Conservation (phyloP, 2,329 filamentous ascomycete species). For the Aureobasidium sp. region DNA sequence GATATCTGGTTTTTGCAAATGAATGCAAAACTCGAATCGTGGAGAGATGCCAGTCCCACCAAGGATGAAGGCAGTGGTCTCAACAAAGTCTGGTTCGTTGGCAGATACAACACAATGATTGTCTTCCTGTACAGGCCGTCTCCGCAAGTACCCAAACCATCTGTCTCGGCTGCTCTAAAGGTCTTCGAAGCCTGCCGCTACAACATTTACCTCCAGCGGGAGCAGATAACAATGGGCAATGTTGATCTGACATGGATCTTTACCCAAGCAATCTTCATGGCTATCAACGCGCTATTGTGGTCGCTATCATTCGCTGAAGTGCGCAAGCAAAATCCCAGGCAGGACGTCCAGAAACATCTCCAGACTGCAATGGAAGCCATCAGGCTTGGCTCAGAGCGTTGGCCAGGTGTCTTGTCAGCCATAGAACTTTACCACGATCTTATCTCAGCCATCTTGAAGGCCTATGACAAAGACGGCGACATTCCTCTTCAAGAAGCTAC, state of each 20-base stretch:
- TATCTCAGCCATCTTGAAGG: conserved; percentile 76
- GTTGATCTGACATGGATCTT: conserved; percentile 94
- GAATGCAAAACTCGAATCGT: conserved; percentile 68
- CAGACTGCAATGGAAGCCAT: conserved; percentile 71
- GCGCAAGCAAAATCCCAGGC: conserved; percentile 61
- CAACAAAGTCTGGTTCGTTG: conserved; percentile 70
- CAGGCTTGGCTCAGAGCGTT: conserved; percentile 71
- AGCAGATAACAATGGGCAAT: conserved; percentile 67
- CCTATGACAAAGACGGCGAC: conserved; percentile 62
- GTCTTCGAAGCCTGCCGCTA: conserved; percentile 78
- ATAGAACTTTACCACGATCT: conserved; percentile 82
- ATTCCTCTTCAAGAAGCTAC: conserved; percentile 43
- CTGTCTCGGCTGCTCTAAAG: conserved; percentile 65
- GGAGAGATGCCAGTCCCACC: conserved; percentile 70
- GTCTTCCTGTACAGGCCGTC: conserved; percentile 85
- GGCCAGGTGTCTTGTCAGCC: conserved; percentile 83
- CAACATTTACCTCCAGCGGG: conserved; percentile 73
- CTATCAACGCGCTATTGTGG: conserved; percentile 88
- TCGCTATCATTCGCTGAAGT: conserved; percentile 81
- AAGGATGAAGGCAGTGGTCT: conserved; percentile 62
- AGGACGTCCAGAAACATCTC: conserved; percentile 70
- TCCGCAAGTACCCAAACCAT: conserved; percentile 83
- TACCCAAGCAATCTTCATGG: conserved; percentile 81
- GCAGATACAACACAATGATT: conserved; percentile 77
- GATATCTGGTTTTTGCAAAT: conserved; percentile 85